Base-by-base conservation (phyloP, 768 basidiomycete species). In the Imleria badia region DNA sequence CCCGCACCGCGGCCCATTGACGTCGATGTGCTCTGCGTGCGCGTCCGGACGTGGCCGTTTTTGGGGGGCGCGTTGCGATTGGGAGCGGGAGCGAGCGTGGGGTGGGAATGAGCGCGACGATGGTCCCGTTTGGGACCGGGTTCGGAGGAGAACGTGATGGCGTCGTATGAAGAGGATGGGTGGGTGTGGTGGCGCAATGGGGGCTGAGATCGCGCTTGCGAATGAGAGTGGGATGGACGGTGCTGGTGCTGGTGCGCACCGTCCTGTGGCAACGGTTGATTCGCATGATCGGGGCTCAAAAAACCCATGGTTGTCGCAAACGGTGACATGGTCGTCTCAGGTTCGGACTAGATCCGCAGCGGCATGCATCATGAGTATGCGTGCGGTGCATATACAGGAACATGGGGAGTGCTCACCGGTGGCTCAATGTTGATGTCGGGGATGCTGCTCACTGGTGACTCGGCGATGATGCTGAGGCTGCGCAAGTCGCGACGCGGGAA, bases 391-490 rank as follows among this genome's bases (percentile, higher is more conserved):
- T n/a, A n/a, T n/a, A n/a, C n/a, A n/a, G n/a, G n/a, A n/a, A n/a
- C n/a, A n/a, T n/a, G 10, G 13, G 31, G 22, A 20, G 20, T 30
- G 22, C 66, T 75, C 60, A 81, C 80, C 13, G 80, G 81, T 17
- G 80, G 72, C 63, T 79, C 73, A 30, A 81, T 71, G 38, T 75
- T 57, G 49, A 81, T 81, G 34, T 72, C 68, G 4, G 74, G 76
- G 20, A 80, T 69, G 26, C 53, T 52, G n/a, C n/a, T n/a, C n/a
- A n/a, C n/a, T n/a, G n/a, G n/a, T n/a, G n/a, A n/a, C n/a, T n/a
- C n/a, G n/a, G n/a, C n/a, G n/a, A n/a, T n/a, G n/a, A n/a, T n/a
- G n/a, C n/a, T n/a, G n/a, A n/a, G n/a, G n/a, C n/a, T n/a, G n/a
- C n/a, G n/a, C n/a, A n/a, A n/a, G n/a, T n/a, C n/a, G n/a, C n/a